Evolutionary conservation across 345 rosid species (phyloP).

Genomic region (Rhodamnia argentea): DNA sequence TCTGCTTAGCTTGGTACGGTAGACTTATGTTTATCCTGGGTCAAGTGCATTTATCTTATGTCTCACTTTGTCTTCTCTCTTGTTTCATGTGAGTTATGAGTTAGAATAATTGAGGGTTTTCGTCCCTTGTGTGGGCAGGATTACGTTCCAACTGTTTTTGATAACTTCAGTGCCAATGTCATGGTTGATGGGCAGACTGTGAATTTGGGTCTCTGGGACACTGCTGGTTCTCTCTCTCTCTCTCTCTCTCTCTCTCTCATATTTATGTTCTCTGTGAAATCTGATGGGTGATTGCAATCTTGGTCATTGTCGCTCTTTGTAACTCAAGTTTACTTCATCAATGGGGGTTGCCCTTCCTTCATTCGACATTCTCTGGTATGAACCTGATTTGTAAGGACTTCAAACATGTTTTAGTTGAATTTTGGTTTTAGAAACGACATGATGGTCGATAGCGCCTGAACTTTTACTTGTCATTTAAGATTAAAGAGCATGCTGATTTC

Average conservation of each 20-base stretch:
- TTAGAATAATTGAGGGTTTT: neutral
- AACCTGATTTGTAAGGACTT: neutral
- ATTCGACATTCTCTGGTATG: neutral
- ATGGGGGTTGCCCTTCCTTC: neutral
- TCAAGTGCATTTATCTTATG: neutral
- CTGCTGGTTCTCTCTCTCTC: conserved; percentile 52
- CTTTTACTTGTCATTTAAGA: neutral
- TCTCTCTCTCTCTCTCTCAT: neutral
- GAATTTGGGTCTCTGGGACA: conserved; percentile 88
- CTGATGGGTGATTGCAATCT: neutral
- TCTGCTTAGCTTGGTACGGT: neutral
- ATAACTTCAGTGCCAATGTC: conserved; percentile 93
- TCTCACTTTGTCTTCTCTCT: neutral
- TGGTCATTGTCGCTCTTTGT: neutral
- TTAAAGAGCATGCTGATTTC: neutral
- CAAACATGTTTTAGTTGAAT: neutral
- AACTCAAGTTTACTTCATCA: neutral
- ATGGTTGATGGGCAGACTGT: conserved; percentile 74
- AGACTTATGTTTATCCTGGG: neutral
- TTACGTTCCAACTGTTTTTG: conserved; percentile 53
- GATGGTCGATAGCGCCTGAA: neutral
- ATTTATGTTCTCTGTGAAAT: neutral
- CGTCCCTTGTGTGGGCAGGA: conserved; percentile 11
- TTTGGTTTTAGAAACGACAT: neutral
- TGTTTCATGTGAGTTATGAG: neutral